phyloP scores from a whole-genome alignment of 352 stramenopile genomes.

The Thraustotheca clavata region DNA sequence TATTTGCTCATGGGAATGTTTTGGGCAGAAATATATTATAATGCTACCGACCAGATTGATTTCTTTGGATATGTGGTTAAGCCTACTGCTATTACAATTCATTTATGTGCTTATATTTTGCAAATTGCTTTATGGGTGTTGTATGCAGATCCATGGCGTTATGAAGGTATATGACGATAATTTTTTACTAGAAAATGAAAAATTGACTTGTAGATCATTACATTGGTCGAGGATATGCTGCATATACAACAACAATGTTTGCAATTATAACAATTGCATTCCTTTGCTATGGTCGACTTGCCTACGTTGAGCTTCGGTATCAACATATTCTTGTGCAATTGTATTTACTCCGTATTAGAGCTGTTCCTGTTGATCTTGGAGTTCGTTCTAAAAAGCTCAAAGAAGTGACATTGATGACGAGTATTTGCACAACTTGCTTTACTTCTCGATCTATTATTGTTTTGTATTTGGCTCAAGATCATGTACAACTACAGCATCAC shows the following conservation, averaged over 20 bases:
- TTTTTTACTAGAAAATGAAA: neutral
- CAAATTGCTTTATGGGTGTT: conserved; percentile 4
- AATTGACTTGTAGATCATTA: conserved; percentile 12
- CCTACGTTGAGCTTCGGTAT: conserved; percentile 70
- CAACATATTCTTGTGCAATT: neutral
- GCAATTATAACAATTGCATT: conserved; percentile 63
- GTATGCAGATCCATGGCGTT: conserved; percentile 19
- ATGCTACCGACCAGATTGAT: conserved; percentile 64
- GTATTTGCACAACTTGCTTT: conserved; percentile 77
- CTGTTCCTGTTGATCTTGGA: conserved; percentile 66
- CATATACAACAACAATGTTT: conserved; percentile 36
- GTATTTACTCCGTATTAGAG: conserved; percentile 32
- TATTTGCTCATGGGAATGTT: conserved; percentile 81
- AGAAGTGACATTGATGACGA: conserved; percentile 70
- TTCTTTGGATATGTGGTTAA: conserved; percentile 59
- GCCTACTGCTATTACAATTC: conserved; percentile 26
- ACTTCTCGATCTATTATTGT: conserved; percentile 58
- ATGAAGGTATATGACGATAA: conserved; percentile 1
- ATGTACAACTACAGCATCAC: conserved; percentile 61
- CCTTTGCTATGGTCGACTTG: conserved; percentile 67
- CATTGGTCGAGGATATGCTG: conserved; percentile 19
- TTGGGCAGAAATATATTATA: conserved; percentile 86
- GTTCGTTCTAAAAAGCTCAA: conserved; percentile 79
- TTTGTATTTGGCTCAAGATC: conserved; percentile 59
- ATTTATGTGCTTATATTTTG: neutral